Conservation (phyloP, 495 filamentous ascomycete genomes). For the Annulohypoxylon bovei region DNA sequence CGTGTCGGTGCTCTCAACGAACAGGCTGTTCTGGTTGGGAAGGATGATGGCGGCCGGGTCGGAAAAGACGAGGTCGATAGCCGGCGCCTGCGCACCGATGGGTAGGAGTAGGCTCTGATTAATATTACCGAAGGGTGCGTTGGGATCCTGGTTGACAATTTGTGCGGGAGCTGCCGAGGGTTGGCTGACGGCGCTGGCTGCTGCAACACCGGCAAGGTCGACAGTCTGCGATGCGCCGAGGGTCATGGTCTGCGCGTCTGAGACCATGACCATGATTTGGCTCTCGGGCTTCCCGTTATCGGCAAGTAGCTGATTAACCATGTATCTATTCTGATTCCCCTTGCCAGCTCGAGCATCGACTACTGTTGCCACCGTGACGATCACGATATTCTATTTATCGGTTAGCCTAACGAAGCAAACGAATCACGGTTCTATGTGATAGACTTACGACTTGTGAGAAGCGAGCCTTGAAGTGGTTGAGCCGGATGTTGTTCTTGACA, state of each 20-base stretch:
- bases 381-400: slow-evolving; percentile 46
- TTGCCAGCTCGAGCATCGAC: slow-evolving; percentile 45
- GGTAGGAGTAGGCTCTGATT: slow-evolving; percentile 48
- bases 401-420: slow-evolving; percentile 10
- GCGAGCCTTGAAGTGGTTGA: slow-evolving; percentile 49
- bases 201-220: slow-evolving; percentile 28
- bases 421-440: background rate
- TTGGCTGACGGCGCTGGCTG: slow-evolving; percentile 23
- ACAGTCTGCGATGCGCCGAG: slow-evolving; percentile 42
- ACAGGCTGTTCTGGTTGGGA: slow-evolving; percentile 36
- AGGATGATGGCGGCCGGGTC: slow-evolving; percentile 53
- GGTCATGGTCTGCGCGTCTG: slow-evolving; percentile 47
- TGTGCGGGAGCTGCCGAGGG: slow-evolving; percentile 27
- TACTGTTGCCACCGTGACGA: slow-evolving; percentile 49
- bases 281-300: slow-evolving; percentile 50
- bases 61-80: slow-evolving; percentile 44
- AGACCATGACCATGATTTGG: slow-evolving; percentile 49
- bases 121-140: slow-evolving; percentile 41
- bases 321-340: slow-evolving; percentile 45
- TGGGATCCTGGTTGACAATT: slow-evolving; percentile 28
- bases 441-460: slow-evolving; percentile 48
- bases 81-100: slow-evolving; percentile 39
- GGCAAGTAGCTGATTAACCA: slow-evolving; percentile 47
- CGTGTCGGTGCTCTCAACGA: slow-evolving; percentile 44
- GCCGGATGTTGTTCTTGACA: slow-evolving; percentile 53